A percentile compares a stretch with the other conserved stretches of the same genome.
phyloP scores from a whole-genome alignment of 2,329 filamentous ascomycete species.

The Aspergillus floridensis region DNA sequence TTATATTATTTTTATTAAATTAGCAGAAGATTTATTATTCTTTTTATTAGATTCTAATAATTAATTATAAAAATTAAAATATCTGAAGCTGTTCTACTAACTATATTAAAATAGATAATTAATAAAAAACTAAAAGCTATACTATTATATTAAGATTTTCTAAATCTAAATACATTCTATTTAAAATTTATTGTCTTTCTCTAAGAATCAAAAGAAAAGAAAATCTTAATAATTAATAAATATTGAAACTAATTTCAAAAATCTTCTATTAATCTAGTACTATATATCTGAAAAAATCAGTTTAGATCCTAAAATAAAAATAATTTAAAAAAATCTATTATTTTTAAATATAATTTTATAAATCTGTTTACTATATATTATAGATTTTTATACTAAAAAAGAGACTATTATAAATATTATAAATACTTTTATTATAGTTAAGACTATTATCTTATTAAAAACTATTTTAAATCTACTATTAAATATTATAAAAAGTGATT shows the following conservation, averaged over 20 bases:
- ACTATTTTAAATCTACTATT: neutral
- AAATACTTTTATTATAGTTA: neutral
- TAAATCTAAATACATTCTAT: too few relatives aligned
- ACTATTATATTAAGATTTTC: too few relatives aligned
- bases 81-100: too few relatives aligned
- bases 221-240: neutral
- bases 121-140: too few relatives aligned
- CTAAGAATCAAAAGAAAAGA: too few relatives aligned
- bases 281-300: neutral
- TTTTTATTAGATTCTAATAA: too few relatives aligned
- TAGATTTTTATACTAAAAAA: neutral
- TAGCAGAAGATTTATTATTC: too few relatives aligned
- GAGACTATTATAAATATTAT: neutral
- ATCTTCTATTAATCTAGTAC: neutral
- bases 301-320: neutral
- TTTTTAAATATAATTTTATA: neutral
- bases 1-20: too few relatives aligned
- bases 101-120: too few relatives aligned
- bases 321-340: neutral
- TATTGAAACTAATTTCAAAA: neutral
- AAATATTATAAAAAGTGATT: neutral
- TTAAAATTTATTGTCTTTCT: too few relatives aligned
- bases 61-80: too few relatives aligned
- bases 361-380: neutral
- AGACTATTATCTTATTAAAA: neutral